Base-by-base conservation (phyloP, 306 rosid species). In the Prunus mongolica region DNA sequence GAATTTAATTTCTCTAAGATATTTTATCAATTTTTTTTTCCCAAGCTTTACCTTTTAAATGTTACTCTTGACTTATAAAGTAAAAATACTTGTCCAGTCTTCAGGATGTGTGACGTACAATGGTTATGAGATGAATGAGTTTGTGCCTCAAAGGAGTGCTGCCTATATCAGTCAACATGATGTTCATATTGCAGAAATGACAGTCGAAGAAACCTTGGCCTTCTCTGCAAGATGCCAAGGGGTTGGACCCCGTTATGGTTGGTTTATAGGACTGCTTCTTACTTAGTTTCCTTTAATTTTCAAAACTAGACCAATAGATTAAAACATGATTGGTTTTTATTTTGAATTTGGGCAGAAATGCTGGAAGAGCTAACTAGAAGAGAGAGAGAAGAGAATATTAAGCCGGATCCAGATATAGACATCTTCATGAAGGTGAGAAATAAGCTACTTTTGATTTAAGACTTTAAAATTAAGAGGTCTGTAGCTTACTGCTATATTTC, bases 191-290 rank as follows among this genome's bases (percentile, higher is more conserved):
- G 69, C 62, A 44, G 80, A 77, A 58, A 45, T 77, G 80, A 77
- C 80, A 9, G 80, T 77, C 13, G 16, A 18, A 46, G 80, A 77
- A 58, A 77, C 80, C n/a, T 47, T 77, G 61, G 50, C 47, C 7
- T 77, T 77, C 25, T 68, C 80, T 2, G 80, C 80, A 19, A 68
- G 75, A 67, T 77, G 80, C 62, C 80, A 67, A 58, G 80, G 80
- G 61, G 80, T 68, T 16, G 80, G 80, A 67, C 0, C 62, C 4
- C 80, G 80, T 46, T 77, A 77, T 77, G 80, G 80, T 77, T 60
- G 47, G 74, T 67, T 56, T 41, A 25, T 25, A 3, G 6, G 5
- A 32, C 65, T 15, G 62, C 5, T 9, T 18, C 3, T 65, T 22
- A 24, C 41, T 67, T n/a, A 41, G 6, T 32, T 32, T 32, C 34